Evolutionary conservation across 768 basidiomycete species (phyloP).

Genomic region (Suillus subluteus): DNA sequence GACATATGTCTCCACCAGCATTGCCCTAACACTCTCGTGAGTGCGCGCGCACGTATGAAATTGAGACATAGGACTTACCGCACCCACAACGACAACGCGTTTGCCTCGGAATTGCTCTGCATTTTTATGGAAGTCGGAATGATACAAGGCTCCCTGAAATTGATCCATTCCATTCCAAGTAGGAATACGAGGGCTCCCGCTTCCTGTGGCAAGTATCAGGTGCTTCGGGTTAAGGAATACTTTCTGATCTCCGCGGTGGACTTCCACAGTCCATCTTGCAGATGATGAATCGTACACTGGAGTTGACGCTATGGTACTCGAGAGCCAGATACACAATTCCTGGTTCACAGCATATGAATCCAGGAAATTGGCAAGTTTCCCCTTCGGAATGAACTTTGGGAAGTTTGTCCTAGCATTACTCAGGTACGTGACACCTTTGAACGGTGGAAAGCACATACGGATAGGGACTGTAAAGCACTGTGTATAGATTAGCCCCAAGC

Average conservation of each 20-base stretch:
- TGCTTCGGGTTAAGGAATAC: not conserved
- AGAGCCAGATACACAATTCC: conserved; percentile 62
- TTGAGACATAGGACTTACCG: not conserved
- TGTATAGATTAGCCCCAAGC: not conserved
- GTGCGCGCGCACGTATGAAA: not conserved
- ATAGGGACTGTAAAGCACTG: conserved; percentile 53
- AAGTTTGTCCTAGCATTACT: not conserved
- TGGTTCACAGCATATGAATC: conserved; percentile 56
- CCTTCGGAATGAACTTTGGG: not conserved
- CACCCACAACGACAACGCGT: conserved; percentile 61
- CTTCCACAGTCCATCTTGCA: not conserved
- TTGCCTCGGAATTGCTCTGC: conserved; percentile 54
- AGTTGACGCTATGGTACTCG: conserved; percentile 38
- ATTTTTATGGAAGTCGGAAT: conserved; percentile 50
- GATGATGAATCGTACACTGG: conserved; percentile 12
- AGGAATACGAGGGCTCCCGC: not conserved
- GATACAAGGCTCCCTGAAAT: conserved; percentile 53
- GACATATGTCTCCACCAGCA: conserved; percentile 1
- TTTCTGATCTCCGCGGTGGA: not conserved
- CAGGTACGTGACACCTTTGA: conserved; percentile 22
- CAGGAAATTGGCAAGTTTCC: conserved; percentile 59
- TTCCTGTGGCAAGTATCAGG: conserved; percentile 1
- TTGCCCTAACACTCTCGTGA: not conserved
- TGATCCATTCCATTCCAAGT: conserved; percentile 36
- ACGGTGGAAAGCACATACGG: conserved; percentile 47